Base-by-base conservation (phyloP, 163 green algal species). In the Scenedesmus sp. region DNA sequence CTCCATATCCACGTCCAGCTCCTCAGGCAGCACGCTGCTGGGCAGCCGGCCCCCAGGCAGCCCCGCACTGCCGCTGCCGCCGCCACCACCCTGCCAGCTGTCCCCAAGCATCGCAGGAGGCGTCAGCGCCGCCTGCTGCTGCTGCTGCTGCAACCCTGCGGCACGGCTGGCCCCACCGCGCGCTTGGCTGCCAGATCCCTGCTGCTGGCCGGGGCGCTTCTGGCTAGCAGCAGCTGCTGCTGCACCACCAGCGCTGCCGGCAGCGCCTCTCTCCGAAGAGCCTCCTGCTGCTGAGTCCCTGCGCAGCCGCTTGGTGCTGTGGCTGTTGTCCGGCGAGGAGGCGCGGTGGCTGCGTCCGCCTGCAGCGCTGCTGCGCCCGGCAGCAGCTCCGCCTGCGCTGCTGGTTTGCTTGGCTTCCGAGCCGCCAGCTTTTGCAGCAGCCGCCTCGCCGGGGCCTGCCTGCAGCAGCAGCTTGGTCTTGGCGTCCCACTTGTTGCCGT, bases 401-500 rank as follows among this genome's bases (percentile, higher is more conserved):
- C 88, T 67, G 60, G 15, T 56, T 1, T 81, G 23, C n/a, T 73
- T 77, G 23, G 52, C 62, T 8, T 60, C 85, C 52, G 64, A 70
- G 66, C 18, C 12, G 6, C 23, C n/a, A 12, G 23, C 54, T 8
- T 56, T 82, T 46, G 20, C 60, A 26, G 55, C 46, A 8, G 26
- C 77, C 34, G 34, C 6, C 81, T 86, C 54, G 3, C 54, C 23
- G 16, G 55, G 57, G 23, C 82, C 81, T 16, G 60, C 64, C 76
- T 91, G 23, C 9, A 91, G 26, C 87, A 91, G 76, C 76, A 81
- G 1, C 76, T 91, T 91, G 26, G 76, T 91, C 12, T 55, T 87
- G 2, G 87, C 3, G 76, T 91, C 87, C 87, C 87, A 91, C 74
- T 86, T 86, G 74, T 90, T 93, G 57, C 90, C 90, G 15, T 87